Evolutionary conservation across 306 rosid species (phyloP).

Genomic region (Argentina anserina): DNA sequence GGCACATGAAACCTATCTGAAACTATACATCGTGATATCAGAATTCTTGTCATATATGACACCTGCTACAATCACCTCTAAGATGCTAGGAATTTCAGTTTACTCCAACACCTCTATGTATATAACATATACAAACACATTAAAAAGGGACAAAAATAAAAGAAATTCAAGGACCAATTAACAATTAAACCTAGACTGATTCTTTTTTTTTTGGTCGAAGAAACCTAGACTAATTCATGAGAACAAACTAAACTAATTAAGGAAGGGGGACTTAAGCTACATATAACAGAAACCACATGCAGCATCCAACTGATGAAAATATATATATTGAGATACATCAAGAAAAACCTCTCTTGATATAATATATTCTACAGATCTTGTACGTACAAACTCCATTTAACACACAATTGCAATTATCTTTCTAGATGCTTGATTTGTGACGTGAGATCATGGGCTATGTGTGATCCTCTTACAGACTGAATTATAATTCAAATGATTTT

Average conservation of each 20-base stretch:
- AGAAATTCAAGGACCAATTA: not conserved
- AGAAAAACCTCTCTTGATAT: not conserved
- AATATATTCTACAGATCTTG: no score
- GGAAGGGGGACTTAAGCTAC: no score
- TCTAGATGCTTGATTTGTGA: not conserved
- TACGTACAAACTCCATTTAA: not conserved
- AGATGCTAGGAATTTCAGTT: no score
- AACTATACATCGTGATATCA: not conserved
- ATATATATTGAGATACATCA: no score
- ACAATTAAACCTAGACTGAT: no score
- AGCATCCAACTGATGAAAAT: not conserved
- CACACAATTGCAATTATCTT: not conserved
- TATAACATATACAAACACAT: not conserved
- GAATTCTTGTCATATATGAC: not conserved
- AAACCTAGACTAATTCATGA: no score
- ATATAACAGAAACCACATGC: not conserved
- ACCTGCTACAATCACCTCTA: no score
- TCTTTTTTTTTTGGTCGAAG: no score
- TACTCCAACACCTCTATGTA: not conserved
- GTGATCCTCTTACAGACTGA: not conserved
- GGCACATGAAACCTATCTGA: conserved; percentile 65
- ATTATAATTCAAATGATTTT: no score
- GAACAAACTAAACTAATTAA: no score
- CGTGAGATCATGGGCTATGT: not conserved
- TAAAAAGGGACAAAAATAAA: no score